Evolutionary conservation across 345 rosid species (phyloP).

Genomic region (Citrus hindsii): DNA sequence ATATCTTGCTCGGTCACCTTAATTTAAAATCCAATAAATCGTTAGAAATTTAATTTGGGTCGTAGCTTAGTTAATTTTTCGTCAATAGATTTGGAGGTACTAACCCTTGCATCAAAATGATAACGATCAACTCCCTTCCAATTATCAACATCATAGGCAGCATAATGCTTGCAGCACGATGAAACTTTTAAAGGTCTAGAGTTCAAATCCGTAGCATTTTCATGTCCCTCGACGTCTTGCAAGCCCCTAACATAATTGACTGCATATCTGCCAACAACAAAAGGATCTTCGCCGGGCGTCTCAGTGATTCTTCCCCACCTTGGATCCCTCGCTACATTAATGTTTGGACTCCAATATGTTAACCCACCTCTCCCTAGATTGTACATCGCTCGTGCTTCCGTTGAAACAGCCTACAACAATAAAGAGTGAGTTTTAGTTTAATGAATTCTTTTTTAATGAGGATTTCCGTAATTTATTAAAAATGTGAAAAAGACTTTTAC

Average conservation of each 20-base stretch:
- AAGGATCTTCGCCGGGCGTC: conserved; percentile 52
- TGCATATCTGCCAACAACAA: conserved; percentile 32
- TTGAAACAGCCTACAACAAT: conserved; percentile 38
- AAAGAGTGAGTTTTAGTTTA: neutral
- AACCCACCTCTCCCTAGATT: conserved; percentile 43
- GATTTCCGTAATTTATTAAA: too few relatives aligned
- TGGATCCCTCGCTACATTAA: conserved; percentile 43
- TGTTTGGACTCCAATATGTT: conserved; percentile 45
- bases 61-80: too few relatives aligned
- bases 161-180: conserved; percentile 42
- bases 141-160: conserved; percentile 40
- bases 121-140: conserved; percentile 35
- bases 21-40: neutral
- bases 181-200: conserved; percentile 43
- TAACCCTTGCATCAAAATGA: conserved; percentile 27
- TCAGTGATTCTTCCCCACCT: conserved; percentile 45
- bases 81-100: too few relatives aligned
- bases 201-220: conserved; percentile 4
- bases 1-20: conserved; percentile 39
- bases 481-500: too few relatives aligned
- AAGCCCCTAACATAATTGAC: conserved; percentile 39
- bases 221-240: conserved; percentile 39
- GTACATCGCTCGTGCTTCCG: conserved; percentile 51
- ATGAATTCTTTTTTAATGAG: too few relatives aligned
- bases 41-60: too few relatives aligned